A percentile compares a stretch with the other conserved stretches of the same genome.
These are phyloP conservation scores for Dentipellis sp. DNA, from an alignment of 768 basidiomycete species.

Conservation along the genomic window DNA sequence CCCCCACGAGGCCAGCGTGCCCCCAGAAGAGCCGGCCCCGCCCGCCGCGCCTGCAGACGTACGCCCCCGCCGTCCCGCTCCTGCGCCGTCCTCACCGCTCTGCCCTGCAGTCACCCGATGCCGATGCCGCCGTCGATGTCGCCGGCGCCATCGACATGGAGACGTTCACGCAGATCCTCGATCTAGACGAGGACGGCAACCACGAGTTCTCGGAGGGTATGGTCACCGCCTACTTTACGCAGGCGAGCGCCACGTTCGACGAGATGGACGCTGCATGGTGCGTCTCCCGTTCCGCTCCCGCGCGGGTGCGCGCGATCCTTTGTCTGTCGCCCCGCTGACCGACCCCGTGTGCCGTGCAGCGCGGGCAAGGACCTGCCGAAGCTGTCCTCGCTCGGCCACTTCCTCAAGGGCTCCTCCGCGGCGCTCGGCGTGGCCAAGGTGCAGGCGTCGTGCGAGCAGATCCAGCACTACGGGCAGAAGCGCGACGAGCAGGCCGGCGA, in stretches of 20 bases:
- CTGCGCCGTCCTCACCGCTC: neutral
- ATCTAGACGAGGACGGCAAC: slow-evolving; percentile 80
- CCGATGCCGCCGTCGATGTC: neutral
- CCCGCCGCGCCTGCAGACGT: neutral
- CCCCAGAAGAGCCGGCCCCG: neutral
- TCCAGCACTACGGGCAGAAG: slow-evolving; percentile 60
- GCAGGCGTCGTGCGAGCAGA: slow-evolving; percentile 78
- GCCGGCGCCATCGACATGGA: slow-evolving; percentile 60
- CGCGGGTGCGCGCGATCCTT: neutral
- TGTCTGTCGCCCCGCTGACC: neutral
- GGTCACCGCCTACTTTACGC: slow-evolving; percentile 72
- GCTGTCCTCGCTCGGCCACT: slow-evolving; percentile 80
- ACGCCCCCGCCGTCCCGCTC: neutral
- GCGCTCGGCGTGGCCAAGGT: slow-evolving; percentile 82
- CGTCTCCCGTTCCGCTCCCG: neutral
- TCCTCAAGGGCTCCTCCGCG: slow-evolving; percentile 95
- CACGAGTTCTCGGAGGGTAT: slow-evolving; percentile 73
- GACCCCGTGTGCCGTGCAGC: neutral
- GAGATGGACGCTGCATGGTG: slow-evolving; percentile 53
- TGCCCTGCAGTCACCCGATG: too few relatives aligned
- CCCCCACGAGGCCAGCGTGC: neutral
- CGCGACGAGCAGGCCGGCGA: neutral
- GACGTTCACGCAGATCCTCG: slow-evolving; percentile 78
- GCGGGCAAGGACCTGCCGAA: slow-evolving; percentile 47
- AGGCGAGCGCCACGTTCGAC: slow-evolving; percentile 67